Base-by-base conservation (phyloP, 805 yeast species). In the Candida cerambycidarum region DNA sequence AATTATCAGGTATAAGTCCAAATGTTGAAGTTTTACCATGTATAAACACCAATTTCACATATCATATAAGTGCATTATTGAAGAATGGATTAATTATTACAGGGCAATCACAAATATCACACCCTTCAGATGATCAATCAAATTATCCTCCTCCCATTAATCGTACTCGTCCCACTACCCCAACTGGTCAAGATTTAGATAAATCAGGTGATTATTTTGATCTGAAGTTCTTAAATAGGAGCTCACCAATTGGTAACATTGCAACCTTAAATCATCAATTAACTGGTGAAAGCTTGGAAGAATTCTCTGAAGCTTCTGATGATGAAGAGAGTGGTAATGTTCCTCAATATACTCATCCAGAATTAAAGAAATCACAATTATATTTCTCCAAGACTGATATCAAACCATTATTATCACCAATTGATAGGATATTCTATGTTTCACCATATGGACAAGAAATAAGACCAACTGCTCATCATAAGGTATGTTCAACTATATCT, bases 51-150 rank as follows among this genome's bases (percentile, higher is more conserved):
- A 87, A 84, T 53, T 86, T 85, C 65, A 81, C 90, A 12, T 87
- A 88, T 51, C 95, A 89, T 55, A 89, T 90, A 19, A 82, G 92
- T 38, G 97, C 96, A 0, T 52, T 76, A 21, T 67, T 90, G 33
- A 65, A 67, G 25, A 78, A 87, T 60, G 96, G 95, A 2, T 69
- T 75, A 3, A 69, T 84, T 2, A 82, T 90, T 27, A 84, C 90
- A 0, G 98, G 98, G 10, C 98, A 90, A 60, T 83, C 92, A 3
- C 96, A 89, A 57, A 90, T 90, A 9, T 88, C 96, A 1, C 98
- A 90, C 62, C 98, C 98, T 1, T 65, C 75, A 13, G 39, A 53
- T 1, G 53, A 49, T 18, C 62, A 62, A 24, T 42, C 43, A 5
- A 40, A 44, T 23, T 57, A 56, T 36, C 64, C 65, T 12, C 60